Evolutionary conservation across 257 asterid species (phyloP).

Genomic region (Verbena officinalis): DNA sequence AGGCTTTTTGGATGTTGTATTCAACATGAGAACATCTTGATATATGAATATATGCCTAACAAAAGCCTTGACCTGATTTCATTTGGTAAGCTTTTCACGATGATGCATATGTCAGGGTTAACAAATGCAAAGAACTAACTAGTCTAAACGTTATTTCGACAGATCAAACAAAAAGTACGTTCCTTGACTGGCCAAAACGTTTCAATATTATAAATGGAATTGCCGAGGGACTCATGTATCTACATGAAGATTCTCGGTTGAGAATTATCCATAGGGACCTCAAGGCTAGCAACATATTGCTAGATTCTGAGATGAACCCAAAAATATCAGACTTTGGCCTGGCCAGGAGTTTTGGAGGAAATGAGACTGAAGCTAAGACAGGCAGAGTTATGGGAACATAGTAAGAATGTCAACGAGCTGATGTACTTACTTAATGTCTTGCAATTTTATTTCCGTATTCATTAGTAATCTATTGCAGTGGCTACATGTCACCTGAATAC

Average conservation of each 20-base stretch:
- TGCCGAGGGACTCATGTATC: constrained; percentile 53
- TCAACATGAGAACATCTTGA: not conserved
- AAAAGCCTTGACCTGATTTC: not conserved
- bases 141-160: not conserved
- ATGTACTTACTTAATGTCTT: not conserved
- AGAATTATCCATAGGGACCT: constrained; percentile 55
- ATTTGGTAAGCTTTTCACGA: not conserved
- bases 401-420: constrained; percentile 27
- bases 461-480: constrained; percentile 30
- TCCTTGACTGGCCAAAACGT: constrained; percentile 36
- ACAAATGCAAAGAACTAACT: not conserved
- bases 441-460: not conserved
- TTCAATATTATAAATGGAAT: constrained; percentile 42
- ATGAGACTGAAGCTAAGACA: constrained; percentile 33
- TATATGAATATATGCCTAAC: not conserved
- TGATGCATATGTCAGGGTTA: not conserved
- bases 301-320: constrained; percentile 47
- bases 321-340: constrained; percentile 57
- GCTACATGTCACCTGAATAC: constrained; percentile 45
- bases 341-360: constrained; percentile 46
- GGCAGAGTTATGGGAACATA: constrained; percentile 40
- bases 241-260: constrained; percentile 51
- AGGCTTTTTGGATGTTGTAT: not conserved
- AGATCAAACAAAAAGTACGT: constrained; percentile 23
- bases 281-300: constrained; percentile 46